Conservation (phyloP, 345 rosid genomes). For the Aurinia saxatilis region DNA sequence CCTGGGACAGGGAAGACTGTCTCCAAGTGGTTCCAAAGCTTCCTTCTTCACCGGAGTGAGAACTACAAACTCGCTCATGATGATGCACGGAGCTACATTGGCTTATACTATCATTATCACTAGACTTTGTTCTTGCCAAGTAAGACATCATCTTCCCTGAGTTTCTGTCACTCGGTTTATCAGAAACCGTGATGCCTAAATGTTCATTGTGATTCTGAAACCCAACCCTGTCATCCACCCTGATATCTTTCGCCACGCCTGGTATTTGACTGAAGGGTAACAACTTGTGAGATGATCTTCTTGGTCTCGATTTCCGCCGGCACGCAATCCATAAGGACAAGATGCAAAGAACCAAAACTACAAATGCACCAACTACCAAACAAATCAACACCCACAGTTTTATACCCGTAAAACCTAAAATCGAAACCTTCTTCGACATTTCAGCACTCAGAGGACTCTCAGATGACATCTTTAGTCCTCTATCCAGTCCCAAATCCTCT, state of each 20-base stretch:
- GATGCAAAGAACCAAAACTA: slow-evolving; percentile 60
- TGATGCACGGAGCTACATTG: slow-evolving; percentile 73
- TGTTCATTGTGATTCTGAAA: slow-evolving; percentile 41
- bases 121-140: slow-evolving; percentile 61
- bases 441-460: slow-evolving; percentile 55
- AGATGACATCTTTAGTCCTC: slow-evolving; percentile 49
- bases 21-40: slow-evolving; percentile 58
- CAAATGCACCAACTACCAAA: slow-evolving; percentile 53
- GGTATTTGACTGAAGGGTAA: slow-evolving; percentile 66
- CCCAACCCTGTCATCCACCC: slow-evolving; percentile 71
- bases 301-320: slow-evolving; percentile 55
- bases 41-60: slow-evolving; percentile 92
- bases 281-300: slow-evolving; percentile 44
- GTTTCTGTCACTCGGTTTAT: slow-evolving; percentile 51
- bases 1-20: slow-evolving; percentile 66
- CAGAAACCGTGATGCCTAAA: slow-evolving; percentile 30
- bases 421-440: slow-evolving; percentile 59
- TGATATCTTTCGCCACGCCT: slow-evolving; percentile 77
- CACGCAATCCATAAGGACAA: slow-evolving; percentile 65
- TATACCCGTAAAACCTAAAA: slow-evolving; percentile 77
- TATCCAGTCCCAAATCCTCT: not conserved
- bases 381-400: slow-evolving; percentile 91
- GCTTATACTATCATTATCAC: slow-evolving; percentile 78
- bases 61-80: slow-evolving; percentile 64
- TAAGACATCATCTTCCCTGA: slow-evolving; percentile 53